These are phyloP conservation scores for Glycine soja DNA, from an alignment of 306 rosid species.

Conservation along the genomic window DNA sequence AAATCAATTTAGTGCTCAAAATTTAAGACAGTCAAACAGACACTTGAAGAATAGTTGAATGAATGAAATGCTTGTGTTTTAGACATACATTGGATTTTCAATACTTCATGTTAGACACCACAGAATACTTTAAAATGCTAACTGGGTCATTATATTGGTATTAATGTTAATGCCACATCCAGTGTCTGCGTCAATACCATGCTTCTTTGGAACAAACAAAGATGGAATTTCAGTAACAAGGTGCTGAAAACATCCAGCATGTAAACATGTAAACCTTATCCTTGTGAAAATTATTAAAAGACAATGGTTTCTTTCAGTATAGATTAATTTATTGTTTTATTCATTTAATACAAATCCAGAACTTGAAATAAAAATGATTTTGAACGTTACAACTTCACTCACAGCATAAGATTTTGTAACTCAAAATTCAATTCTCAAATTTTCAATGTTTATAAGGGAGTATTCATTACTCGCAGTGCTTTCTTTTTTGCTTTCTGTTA, in stretches of 20 bases:
- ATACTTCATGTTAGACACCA: no score
- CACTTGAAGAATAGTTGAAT: neutral
- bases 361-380: neutral
- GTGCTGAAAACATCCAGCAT: neutral
- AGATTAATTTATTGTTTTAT: neutral
- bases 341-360: neutral
- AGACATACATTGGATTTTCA: neutral
- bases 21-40: neutral
- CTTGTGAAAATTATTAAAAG: neutral
- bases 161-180: neutral
- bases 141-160: neutral
- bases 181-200: neutral
- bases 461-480: no score
- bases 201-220: neutral
- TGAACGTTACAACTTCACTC: no score
- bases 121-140: neutral
- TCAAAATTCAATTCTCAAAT: neutral
- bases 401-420: neutral
- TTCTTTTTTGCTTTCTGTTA: no score
- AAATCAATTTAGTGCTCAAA: neutral
- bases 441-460: neutral
- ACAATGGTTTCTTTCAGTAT: neutral
- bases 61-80: neutral
- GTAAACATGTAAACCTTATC: neutral
- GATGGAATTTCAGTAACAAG: neutral